Base-by-base conservation (phyloP, 116 monocot genomes). In the Dioscorea cayenensis region DNA sequence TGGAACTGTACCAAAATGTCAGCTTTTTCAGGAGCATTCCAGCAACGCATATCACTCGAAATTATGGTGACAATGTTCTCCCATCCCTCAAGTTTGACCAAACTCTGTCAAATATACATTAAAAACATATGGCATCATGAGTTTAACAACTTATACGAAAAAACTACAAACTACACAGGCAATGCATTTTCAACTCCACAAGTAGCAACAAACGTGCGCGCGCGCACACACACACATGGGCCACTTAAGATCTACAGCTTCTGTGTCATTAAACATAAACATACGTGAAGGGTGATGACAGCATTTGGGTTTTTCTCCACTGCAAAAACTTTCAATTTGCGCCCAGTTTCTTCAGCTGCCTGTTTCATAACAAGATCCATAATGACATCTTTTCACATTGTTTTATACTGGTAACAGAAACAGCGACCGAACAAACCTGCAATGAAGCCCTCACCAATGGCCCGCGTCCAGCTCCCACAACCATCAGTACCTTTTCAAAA, bases 261-360 rank as follows among this genome's bases (percentile, higher is more conserved):
- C 55, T 21, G n/a, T 17, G 52, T 69, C 21, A 51, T 62, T 1
- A 14, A 76, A 88, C 92, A 86, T 1, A 14, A 76, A 88, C 92
- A 86, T 37, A 97, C 97, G 75, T 92, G 90, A 76, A 97, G 88
- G n/a, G 97, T 97, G 60, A 97, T 86, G 28, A 92, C 90, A 51
- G 97, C 97, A 88, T 97, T 97, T 78, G 93, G 97, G 76, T 97
- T 97, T 78, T 97, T 97, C 63, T 97, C 97, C 19, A 97, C 88
- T 72, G 97, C 97, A 81, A 93, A 97, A 58, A 97, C 78, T 84
- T 92, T 90, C 48, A 97, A 65, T 63, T 81, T 93, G 16, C 90
- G 80, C 4, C 88, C 93, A 16, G 90, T 93, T 77, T 93, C 93
- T 81, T 90, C 84, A 62, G 90, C 81, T 59, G 90, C 90, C 90